Percentiles rank a stretch among this genome's conserved stretches.
These are phyloP conservation scores for Phytophthora fragariaefolia DNA, from an alignment of 352 stramenopile genomes.

Conservation along the genomic window DNA sequence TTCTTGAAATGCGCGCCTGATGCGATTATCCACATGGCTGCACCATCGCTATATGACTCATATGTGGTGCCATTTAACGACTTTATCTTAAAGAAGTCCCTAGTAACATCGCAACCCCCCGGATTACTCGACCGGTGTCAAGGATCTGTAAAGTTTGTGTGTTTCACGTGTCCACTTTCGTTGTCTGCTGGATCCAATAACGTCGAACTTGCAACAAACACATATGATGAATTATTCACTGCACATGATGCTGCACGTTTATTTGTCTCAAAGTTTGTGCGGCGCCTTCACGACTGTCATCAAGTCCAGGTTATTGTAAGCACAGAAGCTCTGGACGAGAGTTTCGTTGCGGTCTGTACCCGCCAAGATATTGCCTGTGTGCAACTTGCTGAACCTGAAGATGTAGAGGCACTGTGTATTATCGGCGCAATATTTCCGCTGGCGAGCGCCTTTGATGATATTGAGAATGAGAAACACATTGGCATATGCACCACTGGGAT, in stretches of 20 bases:
- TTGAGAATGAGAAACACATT: constrained; percentile 40
- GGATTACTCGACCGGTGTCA: constrained; percentile 22
- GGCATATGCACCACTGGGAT: constrained; percentile 44
- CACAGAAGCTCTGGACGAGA: constrained; percentile 51
- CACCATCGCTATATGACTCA: constrained; percentile 40
- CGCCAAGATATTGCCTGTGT: constrained; percentile 62
- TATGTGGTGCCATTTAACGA: constrained; percentile 46
- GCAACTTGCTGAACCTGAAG: constrained; percentile 59
- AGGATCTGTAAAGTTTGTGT: constrained; percentile 43
- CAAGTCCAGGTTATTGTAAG: constrained; percentile 55
- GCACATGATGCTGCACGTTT: constrained; percentile 25
- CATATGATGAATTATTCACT: constrained; percentile 37
- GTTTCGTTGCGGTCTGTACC: constrained; percentile 52
- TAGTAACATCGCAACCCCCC: constrained; percentile 52
- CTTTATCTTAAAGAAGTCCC: constrained; percentile 64
- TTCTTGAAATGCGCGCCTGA: constrained; percentile 44
- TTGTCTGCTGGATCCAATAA: constrained; percentile 44
- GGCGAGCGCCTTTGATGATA: constrained; percentile 59
- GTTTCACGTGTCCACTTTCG: constrained; percentile 47
- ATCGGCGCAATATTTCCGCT: constrained; percentile 48
- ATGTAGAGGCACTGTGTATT: constrained; percentile 53
- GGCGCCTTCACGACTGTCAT: constrained; percentile 21
- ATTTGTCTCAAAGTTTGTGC: constrained; percentile 45
- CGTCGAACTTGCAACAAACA: constrained; percentile 35
- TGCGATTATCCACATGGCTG: constrained; percentile 47